phyloP scores from a whole-genome alignment of 441 rosid genomes.

The Populus hybrid region DNA sequence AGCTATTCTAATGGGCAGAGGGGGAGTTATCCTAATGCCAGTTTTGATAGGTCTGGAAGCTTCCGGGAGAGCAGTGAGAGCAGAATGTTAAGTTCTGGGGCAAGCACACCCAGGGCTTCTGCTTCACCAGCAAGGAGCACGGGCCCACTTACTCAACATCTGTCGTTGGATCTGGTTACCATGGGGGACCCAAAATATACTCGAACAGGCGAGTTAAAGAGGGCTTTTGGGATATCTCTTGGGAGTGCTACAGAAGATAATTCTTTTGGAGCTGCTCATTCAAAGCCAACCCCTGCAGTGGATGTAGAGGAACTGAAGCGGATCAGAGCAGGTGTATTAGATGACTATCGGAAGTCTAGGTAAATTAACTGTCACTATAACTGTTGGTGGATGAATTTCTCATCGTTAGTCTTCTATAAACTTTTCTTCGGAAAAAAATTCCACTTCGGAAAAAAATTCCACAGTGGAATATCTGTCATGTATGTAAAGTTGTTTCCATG shows the following conservation, averaged over 20 bases:
- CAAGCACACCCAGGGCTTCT: constrained; percentile 33
- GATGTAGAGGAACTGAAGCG: constrained; percentile 51
- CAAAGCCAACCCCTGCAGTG: constrained; percentile 40
- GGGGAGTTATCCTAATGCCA: constrained; percentile 32
- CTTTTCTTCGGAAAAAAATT: too few species aligned
- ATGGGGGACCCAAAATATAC: constrained; percentile 40
- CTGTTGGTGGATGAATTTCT: background rate
- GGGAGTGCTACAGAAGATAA: constrained; percentile 41
- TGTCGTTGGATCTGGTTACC: constrained; percentile 47
- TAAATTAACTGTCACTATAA: constrained; percentile 15
- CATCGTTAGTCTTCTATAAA: background rate
- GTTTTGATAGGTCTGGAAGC: constrained; percentile 56
- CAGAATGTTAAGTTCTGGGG: constrained; percentile 35
- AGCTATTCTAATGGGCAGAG: constrained; percentile 46
- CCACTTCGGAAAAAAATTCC: too few species aligned
- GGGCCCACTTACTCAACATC: constrained; percentile 25
- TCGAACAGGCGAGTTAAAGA: constrained; percentile 42
- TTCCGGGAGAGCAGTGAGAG: constrained; percentile 26
- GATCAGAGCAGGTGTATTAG: constrained; percentile 36
- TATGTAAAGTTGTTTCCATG: background rate
- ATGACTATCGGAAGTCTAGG: constrained; percentile 45
- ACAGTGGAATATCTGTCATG: background rate
- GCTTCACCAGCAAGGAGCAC: constrained; percentile 28
- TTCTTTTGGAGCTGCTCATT: constrained; percentile 43
- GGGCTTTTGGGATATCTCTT: constrained; percentile 41